phyloP scores from a whole-genome alignment of 371 early-diverging fungal genomes.

The Mucor indicus region DNA sequence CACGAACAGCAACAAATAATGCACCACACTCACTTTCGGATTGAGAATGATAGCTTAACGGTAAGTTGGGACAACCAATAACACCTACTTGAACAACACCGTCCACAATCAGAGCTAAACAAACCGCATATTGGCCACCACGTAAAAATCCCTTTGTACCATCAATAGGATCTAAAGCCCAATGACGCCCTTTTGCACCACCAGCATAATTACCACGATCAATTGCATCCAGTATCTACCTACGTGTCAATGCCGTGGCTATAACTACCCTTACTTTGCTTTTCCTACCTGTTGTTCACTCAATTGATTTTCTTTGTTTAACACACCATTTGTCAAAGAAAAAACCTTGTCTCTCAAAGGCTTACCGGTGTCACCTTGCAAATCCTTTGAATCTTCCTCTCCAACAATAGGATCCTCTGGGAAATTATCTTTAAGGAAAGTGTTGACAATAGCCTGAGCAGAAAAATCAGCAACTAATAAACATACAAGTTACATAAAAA shows the following conservation, averaged over 20 bases:
- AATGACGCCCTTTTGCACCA: slow-evolving; percentile 80
- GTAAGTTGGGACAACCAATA: slow-evolving; percentile 94
- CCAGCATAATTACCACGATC: slow-evolving; percentile 89
- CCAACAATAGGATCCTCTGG: slow-evolving; percentile 90
- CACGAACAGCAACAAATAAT: slow-evolving; percentile 74
- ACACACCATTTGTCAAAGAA: slow-evolving; percentile 74
- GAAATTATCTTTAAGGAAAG: slow-evolving; percentile 68
- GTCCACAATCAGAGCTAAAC: slow-evolving; percentile 88
- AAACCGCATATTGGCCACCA: slow-evolving; percentile 96
- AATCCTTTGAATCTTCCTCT: slow-evolving; percentile 89
- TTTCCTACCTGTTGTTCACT: slow-evolving; percentile 64
- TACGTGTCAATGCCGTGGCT: not conserved
- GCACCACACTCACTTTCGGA: slow-evolving; percentile 73
- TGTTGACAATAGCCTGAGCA: slow-evolving; percentile 94
- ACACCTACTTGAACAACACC: slow-evolving; percentile 90
- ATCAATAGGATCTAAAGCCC: slow-evolving; percentile 98
- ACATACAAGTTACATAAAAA: too few species aligned
- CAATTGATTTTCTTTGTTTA: slow-evolving; percentile 46
- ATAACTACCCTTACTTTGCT: not conserved
- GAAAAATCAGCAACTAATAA: slow-evolving; percentile 91
- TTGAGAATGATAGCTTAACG: slow-evolving; percentile 58
- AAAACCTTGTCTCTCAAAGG: slow-evolving; percentile 72
- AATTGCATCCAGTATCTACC: slow-evolving; percentile 76
- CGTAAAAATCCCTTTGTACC: slow-evolving; percentile 94
- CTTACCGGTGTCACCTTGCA: slow-evolving; percentile 70